Evolutionary conservation across 2,329 filamentous ascomycete genomes (phyloP).

Genomic region (Rosellinia necatrix): DNA sequence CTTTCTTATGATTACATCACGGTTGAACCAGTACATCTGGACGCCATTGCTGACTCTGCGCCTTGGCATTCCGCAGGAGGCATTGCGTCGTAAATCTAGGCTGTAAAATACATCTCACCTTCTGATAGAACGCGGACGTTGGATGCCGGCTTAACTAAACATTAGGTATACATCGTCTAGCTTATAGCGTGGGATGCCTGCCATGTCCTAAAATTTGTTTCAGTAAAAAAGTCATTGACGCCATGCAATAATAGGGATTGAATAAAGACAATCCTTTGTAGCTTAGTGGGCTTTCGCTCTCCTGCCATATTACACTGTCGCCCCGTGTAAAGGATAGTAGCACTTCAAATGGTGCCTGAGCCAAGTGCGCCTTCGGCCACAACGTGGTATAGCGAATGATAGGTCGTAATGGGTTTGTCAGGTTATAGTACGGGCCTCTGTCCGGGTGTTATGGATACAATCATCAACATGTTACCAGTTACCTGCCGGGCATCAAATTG

Average conservation of each 20-base stretch:
- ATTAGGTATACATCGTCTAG: no score
- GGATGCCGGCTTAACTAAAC: neutral
- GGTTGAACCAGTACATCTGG: slow-evolving; percentile 29
- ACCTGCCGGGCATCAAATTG: slow-evolving; percentile 9
- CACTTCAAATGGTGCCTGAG: slow-evolving; percentile 10
- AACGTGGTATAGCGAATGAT: neutral
- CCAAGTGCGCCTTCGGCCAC: neutral
- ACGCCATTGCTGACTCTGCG: slow-evolving; percentile 30
- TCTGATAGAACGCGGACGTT: slow-evolving; percentile 28
- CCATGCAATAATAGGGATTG: neutral
- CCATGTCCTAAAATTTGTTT: no score
- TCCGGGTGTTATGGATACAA: slow-evolving; percentile 10
- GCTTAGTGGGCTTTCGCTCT: neutral
- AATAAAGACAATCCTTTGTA: slow-evolving; percentile 8
- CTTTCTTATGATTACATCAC: slow-evolving; percentile 22
- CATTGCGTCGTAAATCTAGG: slow-evolving; percentile 33
- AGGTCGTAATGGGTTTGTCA: neutral
- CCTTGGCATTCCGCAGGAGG: slow-evolving; percentile 30
- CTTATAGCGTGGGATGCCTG: neutral
- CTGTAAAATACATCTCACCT: slow-evolving; percentile 32
- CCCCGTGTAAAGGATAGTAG: neutral
- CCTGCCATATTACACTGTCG: neutral
- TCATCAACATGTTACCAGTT: slow-evolving; percentile 11
- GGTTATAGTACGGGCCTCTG: slow-evolving; percentile 6
- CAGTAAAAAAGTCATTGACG: neutral